Base-by-base conservation (phyloP, 1,139 yeast species). In the Ashbya aceris region DNA sequence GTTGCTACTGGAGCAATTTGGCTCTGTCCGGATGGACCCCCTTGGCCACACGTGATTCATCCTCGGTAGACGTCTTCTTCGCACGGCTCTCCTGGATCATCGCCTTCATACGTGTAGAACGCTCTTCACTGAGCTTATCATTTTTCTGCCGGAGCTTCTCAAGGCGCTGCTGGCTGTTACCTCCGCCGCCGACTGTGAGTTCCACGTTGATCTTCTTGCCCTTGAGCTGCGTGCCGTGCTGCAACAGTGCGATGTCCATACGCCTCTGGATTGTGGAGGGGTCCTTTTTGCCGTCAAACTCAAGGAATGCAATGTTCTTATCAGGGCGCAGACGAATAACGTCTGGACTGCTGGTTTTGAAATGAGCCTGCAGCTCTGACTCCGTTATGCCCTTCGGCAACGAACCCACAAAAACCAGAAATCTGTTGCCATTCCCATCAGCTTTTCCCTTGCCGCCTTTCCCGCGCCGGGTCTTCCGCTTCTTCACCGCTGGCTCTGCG, bases 131-230 rank as follows among this genome's bases (percentile, higher is more conserved):
- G 51, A 86, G 66, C 55, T 80, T 81, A 40, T 76, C 83, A 60
- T 89, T 87, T 70, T 91, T 89, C 41, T 74, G 76, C 57, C 76
- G 76, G 54, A 91, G 73, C 65, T 91, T 91, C 39, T 74, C 73
- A 45, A 76, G 58, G 52, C 98, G 71, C 32, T 68, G 71, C 43
- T 73, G 71, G 7, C 94, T 79, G 62, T 89, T 89, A 40, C 98
- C 98, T 36, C 98, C 98, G 38, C 98, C 98, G 41, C 98, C 98
- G 38, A 86, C 98, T 1, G 97, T 91, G 55, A 91, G 72, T 64
- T 91, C 98, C 29, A 91, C 97, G 57, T 91, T 91, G 56, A 91
- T 86, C 60, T 79, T 83, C 50, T 96, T 72, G 43, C 74, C 71
- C 47, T 76, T 72, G 46, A 89, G 61, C 11, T 68, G 57, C 4